These are phyloP conservation scores for Vanderwaltozyma yarrowii DNA, from an alignment of 805 yeast genomes.

Conservation along the genomic window DNA sequence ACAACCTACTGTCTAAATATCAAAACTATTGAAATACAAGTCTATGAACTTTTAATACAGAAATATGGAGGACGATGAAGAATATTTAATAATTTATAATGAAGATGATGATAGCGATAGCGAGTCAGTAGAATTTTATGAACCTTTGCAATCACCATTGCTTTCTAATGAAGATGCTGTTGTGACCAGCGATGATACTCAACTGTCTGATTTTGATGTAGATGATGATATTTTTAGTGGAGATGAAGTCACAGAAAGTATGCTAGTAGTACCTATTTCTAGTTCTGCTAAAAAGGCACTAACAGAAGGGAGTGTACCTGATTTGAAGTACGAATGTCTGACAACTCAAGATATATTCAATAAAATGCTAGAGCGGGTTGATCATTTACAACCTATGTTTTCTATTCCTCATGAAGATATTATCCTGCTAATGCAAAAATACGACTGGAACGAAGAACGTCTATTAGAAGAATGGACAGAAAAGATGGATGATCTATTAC, in stretches of 20 bases:
- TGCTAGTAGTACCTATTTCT: slow-evolving; percentile 8
- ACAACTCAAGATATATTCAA: slow-evolving; percentile 28
- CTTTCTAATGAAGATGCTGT: not conserved
- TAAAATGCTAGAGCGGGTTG: slow-evolving; percentile 20
- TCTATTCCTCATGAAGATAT: slow-evolving; percentile 24
- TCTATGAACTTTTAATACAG: not conserved
- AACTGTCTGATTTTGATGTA: slow-evolving; percentile 18
- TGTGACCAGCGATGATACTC: not conserved
- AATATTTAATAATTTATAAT: slow-evolving; percentile 1
- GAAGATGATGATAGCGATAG: slow-evolving; percentile 4
- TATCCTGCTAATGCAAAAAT: slow-evolving; percentile 36
- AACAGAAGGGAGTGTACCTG: slow-evolving; percentile 16
- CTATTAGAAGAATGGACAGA: slow-evolving; percentile 47
- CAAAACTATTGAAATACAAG: too few relatives aligned
- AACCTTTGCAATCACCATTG: not conserved
- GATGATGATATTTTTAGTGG: slow-evolving; percentile 18
- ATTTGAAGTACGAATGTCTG: slow-evolving; percentile 23
- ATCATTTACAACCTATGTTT: slow-evolving; percentile 23
- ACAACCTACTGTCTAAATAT: too few relatives aligned
- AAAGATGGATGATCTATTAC: slow-evolving; percentile 29
- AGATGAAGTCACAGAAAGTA: slow-evolving; percentile 16
- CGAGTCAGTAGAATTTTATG: slow-evolving; percentile 1
- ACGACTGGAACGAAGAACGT: slow-evolving; percentile 50
- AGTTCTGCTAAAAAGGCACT: slow-evolving; percentile 6
- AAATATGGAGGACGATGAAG: slow-evolving; percentile 1